These are phyloP conservation scores for Acanthamoeba healyi DNA, from an alignment of 208 protist genomes.

Conservation along the genomic window DNA sequence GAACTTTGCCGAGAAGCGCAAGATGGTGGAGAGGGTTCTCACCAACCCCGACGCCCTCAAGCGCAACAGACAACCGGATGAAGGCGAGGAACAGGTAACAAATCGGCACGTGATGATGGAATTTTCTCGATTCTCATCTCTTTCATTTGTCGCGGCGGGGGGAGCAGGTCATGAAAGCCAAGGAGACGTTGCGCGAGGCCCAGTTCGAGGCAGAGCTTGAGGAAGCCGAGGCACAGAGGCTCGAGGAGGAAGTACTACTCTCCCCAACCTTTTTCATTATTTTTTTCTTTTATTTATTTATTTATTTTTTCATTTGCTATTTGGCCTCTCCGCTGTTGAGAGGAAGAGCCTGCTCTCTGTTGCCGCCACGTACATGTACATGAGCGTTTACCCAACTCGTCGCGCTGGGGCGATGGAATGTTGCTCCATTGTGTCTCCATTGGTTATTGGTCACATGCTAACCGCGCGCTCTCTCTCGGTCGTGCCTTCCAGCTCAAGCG, in stretches of 20 bases:
- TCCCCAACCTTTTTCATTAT: background rate
- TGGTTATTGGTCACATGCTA: no score
- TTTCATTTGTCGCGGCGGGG: background rate
- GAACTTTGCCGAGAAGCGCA: constrained; percentile 40
- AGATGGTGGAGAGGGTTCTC: constrained; percentile 52
- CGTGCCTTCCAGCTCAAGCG: constrained; percentile 29
- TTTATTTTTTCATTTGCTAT: background rate
- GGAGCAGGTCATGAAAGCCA: constrained; percentile 13
- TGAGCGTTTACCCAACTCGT: no score
- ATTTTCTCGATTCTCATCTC: background rate
- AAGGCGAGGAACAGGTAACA: constrained; percentile 1
- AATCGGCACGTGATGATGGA: background rate
- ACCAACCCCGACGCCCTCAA: background rate
- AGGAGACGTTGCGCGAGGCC: constrained; percentile 46
- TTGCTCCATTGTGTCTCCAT: no score
- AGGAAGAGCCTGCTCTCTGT: background rate
- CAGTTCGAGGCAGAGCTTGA: constrained; percentile 37
- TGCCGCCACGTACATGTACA: background rate
- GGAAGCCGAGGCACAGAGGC: constrained; percentile 37
- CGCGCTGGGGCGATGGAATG: no score
- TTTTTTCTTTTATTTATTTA: background rate
- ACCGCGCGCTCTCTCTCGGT: background rate
- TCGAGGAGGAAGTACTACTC: constrained; percentile 56
- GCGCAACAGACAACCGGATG: background rate
- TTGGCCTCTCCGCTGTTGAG: no score